A percentile compares a stretch with the other conserved stretches of the same genome.
Conservation (phyloP, 2,329 filamentous ascomycete genomes). For the Scopulariopsis brevicaulis region DNA sequence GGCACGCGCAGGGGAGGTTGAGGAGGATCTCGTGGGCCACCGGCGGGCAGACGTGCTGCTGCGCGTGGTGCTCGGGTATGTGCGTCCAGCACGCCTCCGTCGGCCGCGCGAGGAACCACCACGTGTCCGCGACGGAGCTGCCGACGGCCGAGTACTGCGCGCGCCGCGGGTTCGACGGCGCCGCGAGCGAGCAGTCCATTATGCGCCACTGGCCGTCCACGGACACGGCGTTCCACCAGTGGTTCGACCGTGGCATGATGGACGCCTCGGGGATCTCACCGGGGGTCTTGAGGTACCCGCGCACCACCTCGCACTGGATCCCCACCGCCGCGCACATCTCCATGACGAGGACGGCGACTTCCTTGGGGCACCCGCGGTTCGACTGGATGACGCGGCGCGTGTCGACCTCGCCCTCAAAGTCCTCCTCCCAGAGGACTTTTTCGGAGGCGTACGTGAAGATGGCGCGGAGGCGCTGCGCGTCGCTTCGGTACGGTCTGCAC, state of each 20-base stretch:
- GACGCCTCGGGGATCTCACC: constrained; percentile 75
- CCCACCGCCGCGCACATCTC: constrained; percentile 93
- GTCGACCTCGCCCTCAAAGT: constrained; percentile 77
- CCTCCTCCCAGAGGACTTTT: constrained; percentile 90
- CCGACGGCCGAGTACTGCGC: constrained; percentile 63
- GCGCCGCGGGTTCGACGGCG: constrained; percentile 78
- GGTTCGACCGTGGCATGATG: constrained; percentile 77
- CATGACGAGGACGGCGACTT: constrained; percentile 76
- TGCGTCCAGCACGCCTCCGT: constrained; percentile 93
- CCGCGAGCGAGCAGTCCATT: constrained; percentile 87
- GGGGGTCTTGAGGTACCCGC: constrained; percentile 82
- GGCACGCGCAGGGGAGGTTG: constrained; percentile 75
- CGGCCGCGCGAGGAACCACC: constrained; percentile 89
- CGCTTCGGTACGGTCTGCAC: constrained; percentile 86
- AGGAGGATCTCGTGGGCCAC: constrained; percentile 78
- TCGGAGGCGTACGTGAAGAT: constrained; percentile 99
- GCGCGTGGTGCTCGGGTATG: constrained; percentile 72
- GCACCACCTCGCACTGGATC: constrained; percentile 75
- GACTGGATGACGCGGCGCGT: constrained; percentile 73
- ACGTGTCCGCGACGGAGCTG: constrained; percentile 63
- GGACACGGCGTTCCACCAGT: constrained; percentile 95
- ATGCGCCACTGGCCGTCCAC: constrained; percentile 94
- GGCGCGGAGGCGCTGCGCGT: constrained; percentile 82
- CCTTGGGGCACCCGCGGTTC: constrained; percentile 74
- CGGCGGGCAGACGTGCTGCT: constrained; percentile 88